Evolutionary conservation across 176 grass and related monocot species (phyloP).

Genomic region (Aegilops bicornis): DNA sequence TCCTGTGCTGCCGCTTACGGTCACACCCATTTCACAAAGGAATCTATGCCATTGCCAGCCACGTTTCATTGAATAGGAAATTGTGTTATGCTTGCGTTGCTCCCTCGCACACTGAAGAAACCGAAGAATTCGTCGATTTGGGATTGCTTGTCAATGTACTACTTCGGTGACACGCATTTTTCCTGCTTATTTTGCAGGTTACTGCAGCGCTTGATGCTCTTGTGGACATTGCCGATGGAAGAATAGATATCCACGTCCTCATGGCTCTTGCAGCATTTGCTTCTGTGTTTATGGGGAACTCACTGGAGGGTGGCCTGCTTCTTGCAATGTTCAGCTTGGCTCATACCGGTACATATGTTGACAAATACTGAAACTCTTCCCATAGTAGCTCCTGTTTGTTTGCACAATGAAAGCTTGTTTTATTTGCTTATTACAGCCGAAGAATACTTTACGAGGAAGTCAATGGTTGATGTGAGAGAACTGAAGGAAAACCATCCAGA

Average conservation of each 20-base stretch:
- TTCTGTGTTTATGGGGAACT: slow-evolving; percentile 97
- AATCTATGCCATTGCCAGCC: neutral
- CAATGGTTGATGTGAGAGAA: slow-evolving; percentile 94
- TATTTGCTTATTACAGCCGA: slow-evolving; percentile 56
- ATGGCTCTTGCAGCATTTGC: slow-evolving; percentile 99
- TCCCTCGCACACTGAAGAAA: neutral
- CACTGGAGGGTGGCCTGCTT: slow-evolving; percentile 92
- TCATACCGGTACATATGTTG: slow-evolving; percentile 72
- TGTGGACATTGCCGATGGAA: slow-evolving; percentile 82
- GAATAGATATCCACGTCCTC: slow-evolving; percentile 96
- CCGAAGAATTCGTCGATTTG: neutral
- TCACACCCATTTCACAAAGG: neutral
- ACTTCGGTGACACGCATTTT: slow-evolving; percentile 4
- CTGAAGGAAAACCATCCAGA: slow-evolving; percentile 92
- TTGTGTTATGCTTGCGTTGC: neutral
- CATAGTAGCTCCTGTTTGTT: neutral
- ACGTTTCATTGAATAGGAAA: neutral
- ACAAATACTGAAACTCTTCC: neutral
- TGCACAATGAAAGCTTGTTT: neutral
- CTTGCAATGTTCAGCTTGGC: slow-evolving; percentile 99
- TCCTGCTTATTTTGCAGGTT: slow-evolving; percentile 50
- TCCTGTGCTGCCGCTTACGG: too few species aligned
- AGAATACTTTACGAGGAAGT: slow-evolving; percentile 91
- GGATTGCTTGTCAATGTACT: neutral
- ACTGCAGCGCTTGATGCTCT: slow-evolving; percentile 91